phyloP scores from a whole-genome alignment of 805 yeast species.

The Kazachstania kunashirensis region DNA sequence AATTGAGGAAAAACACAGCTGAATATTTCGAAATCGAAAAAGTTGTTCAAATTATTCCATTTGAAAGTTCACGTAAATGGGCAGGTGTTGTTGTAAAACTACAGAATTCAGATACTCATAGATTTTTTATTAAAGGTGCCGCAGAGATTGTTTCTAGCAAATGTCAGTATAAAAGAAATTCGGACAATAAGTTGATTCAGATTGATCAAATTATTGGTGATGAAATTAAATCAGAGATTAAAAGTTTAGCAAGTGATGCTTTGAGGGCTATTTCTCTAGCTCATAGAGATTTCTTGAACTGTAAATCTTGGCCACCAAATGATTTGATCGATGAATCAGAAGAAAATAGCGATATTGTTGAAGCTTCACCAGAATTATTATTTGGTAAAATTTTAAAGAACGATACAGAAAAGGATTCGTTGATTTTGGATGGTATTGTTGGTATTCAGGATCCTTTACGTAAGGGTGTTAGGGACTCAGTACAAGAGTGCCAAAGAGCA shows the following conservation, averaged over 20 bases:
- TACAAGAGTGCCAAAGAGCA: slow-evolving; percentile 72
- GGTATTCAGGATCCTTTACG: slow-evolving; percentile 96
- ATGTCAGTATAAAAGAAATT: slow-evolving; percentile 37
- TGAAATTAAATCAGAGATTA: slow-evolving; percentile 36
- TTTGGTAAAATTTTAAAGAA: slow-evolving; percentile 12
- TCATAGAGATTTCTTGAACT: slow-evolving; percentile 53
- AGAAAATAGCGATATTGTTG: slow-evolving; percentile 12
- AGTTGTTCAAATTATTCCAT: slow-evolving; percentile 70
- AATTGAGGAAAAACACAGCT: slow-evolving; percentile 32
- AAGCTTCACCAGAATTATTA: slow-evolving; percentile 36
- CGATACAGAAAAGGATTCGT: slow-evolving; percentile 28
- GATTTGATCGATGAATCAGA: slow-evolving; percentile 30
- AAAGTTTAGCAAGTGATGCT: slow-evolving; percentile 63
- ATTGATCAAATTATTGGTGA: slow-evolving; percentile 20
- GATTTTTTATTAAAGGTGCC: slow-evolving; percentile 83
- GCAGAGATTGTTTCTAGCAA: slow-evolving; percentile 71
- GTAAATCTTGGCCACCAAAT: slow-evolving; percentile 60
- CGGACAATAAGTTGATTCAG: slow-evolving; percentile 23
- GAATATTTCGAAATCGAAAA: slow-evolving; percentile 27
- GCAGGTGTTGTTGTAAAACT: slow-evolving; percentile 64
- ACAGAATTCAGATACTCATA: slow-evolving; percentile 32
- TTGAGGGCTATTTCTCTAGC: slow-evolving; percentile 84
- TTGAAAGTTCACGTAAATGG: slow-evolving; percentile 90
- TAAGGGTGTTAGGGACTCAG: slow-evolving; percentile 83
- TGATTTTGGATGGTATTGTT: slow-evolving; percentile 62